Conservation (phyloP, 2,329 filamentous ascomycete species). For the Fusarium incarnatum region DNA sequence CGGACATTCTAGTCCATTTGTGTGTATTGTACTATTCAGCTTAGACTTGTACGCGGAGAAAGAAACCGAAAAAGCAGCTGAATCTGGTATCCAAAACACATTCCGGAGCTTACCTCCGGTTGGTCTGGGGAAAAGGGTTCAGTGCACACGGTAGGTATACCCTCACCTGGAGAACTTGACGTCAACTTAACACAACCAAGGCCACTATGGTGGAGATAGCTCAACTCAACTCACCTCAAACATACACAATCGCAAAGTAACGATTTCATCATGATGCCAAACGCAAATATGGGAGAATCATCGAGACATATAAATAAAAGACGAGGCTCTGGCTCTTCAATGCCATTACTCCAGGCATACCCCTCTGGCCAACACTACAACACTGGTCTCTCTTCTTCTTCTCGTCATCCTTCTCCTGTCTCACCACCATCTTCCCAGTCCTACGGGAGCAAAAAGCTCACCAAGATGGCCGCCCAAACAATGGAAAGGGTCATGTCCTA, state of each 20-base stretch:
- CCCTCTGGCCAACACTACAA: neutral
- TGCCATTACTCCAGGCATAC: neutral
- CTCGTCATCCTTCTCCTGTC: neutral
- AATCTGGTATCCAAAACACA: neutral
- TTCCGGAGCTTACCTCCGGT: constrained; percentile 30
- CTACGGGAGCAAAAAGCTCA: neutral
- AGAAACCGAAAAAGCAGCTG: neutral
- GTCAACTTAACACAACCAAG: constrained; percentile 26
- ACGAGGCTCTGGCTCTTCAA: neutral
- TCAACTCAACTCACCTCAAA: neutral
- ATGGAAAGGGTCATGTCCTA: constrained; percentile 2
- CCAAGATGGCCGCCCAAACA: neutral
- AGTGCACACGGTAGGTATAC: constrained; percentile 9
- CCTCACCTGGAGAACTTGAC: constrained; percentile 28
- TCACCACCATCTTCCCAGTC: too few relatives aligned
- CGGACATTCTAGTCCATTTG: neutral
- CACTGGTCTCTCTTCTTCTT: neutral
- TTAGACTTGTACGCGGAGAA: constrained; percentile 4
- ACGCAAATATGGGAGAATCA: neutral
- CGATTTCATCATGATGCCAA: constrained; percentile 11
- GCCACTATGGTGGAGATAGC: constrained; percentile 6
- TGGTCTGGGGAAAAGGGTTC: constrained; percentile 9
- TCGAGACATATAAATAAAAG: constrained; percentile 14
- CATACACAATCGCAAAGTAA: neutral
- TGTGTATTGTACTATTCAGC: neutral